These are phyloP conservation scores for Lagerstroemia speciosa DNA, from an alignment of 345 rosid genomes.

Conservation along the genomic window DNA sequence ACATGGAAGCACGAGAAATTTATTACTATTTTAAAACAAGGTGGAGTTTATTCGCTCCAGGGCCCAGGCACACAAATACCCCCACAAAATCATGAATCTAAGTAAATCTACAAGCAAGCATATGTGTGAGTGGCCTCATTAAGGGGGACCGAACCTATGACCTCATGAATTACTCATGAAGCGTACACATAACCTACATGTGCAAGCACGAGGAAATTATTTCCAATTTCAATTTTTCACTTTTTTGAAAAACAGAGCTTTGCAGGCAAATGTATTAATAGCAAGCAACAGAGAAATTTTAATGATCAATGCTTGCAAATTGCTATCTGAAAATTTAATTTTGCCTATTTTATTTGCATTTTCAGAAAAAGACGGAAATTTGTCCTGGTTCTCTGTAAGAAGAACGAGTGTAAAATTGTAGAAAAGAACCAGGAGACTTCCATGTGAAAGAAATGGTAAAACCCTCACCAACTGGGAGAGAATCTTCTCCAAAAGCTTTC, in stretches of 20 bases:
- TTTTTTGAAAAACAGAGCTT: no score
- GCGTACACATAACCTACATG: no score
- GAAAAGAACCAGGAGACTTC: background rate
- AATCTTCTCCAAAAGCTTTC: slow-evolving; percentile 64
- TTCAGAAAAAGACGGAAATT: background rate
- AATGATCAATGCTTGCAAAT: background rate
- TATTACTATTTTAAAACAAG: no score
- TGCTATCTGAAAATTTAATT: background rate
- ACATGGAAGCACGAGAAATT: background rate
- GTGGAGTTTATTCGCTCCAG: no score
- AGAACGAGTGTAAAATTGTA: background rate
- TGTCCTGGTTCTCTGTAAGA: background rate
- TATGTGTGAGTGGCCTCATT: no score
- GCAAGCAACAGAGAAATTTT: background rate
- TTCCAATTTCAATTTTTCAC: no score
- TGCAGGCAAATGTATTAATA: no score
- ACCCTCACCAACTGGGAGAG: slow-evolving; percentile 71
- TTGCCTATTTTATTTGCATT: background rate
- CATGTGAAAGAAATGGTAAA: background rate
- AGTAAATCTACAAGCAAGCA: no score
- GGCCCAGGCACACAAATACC: no score
- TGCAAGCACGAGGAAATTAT: background rate
- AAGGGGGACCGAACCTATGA: no score
- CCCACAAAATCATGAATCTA: no score
- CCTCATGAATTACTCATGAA: no score